A percentile compares a stretch with the other conserved stretches of the same genome.
phyloP scores from a whole-genome alignment of 2,329 filamentous ascomycete genomes.

The Rutstroemia sp. region DNA sequence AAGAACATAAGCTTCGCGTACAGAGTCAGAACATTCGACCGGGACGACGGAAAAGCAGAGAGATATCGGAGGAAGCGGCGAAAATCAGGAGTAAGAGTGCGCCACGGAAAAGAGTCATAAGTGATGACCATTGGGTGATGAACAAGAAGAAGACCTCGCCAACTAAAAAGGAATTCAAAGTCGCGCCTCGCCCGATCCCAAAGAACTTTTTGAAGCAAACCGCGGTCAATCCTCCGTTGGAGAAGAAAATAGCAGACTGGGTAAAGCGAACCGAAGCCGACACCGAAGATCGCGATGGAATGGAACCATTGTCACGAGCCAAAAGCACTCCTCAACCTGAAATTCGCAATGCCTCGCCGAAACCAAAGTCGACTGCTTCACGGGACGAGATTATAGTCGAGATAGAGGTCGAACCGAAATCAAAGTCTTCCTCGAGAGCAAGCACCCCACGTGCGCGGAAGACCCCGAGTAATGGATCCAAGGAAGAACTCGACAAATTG shows the following conservation, averaged over 20 bases:
- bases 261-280: constrained; percentile 31
- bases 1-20: constrained; percentile 50
- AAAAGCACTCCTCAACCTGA: constrained; percentile 6
- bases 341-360: constrained; percentile 1
- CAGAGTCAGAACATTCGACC: constrained; percentile 20
- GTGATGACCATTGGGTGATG: constrained; percentile 78
- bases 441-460: constrained; percentile 5
- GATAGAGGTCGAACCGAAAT: not conserved
- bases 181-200: constrained; percentile 33
- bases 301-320: not conserved
- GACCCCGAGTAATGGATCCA: constrained; percentile 14
- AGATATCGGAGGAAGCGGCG: constrained; percentile 20
- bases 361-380: not conserved
- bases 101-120: constrained; percentile 87
- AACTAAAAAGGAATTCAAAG: constrained; percentile 26
- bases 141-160: constrained; percentile 42
- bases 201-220: constrained; percentile 50
- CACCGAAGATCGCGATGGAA: not conserved
- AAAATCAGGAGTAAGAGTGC: constrained; percentile 21
- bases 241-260: constrained; percentile 57
- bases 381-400: constrained; percentile 7
- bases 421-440: not conserved
- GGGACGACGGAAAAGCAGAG: constrained; percentile 23
- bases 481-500: constrained; percentile 1
- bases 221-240: constrained; percentile 45